These are phyloP conservation scores for Dimargaris verticillata DNA, from an alignment of 192 early-diverging fungal species.

Conservation along the genomic window DNA sequence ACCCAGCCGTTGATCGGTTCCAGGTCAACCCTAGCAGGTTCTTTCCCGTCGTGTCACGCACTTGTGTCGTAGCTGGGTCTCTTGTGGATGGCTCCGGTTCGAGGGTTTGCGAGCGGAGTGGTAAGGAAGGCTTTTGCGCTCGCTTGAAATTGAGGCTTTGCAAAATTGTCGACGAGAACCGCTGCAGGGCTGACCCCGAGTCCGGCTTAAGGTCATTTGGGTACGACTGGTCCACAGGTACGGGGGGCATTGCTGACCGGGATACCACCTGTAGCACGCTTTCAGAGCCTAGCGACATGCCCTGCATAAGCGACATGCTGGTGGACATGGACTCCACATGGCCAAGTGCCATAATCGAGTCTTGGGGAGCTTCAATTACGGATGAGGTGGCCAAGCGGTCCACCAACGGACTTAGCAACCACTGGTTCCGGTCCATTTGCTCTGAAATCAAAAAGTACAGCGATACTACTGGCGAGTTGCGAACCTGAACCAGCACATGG, in stretches of 20 bases:
- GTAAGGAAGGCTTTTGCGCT: background rate
- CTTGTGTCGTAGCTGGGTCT: too few relatives aligned
- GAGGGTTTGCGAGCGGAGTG: background rate
- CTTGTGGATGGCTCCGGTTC: background rate
- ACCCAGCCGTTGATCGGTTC: background rate
- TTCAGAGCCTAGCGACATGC: background rate
- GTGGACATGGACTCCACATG: background rate
- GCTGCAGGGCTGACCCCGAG: conserved; percentile 5
- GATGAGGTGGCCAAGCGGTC: background rate
- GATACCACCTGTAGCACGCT: background rate
- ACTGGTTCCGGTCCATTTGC: conserved; percentile 14
- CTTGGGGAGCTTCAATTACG: background rate
- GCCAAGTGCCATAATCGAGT: background rate
- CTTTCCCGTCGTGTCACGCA: too few relatives aligned
- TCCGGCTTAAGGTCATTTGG: background rate
- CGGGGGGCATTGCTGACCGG: background rate
- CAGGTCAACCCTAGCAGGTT: background rate
- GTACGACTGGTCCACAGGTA: background rate
- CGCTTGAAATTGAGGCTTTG: conserved; percentile 4
- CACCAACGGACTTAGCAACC: conserved; percentile 3
- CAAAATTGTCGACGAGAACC: conserved; percentile 11
- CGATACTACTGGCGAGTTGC: conserved; percentile 28
- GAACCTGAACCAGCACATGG: conserved; percentile 16
- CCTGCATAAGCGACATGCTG: background rate
- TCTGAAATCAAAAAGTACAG: conserved; percentile 25